Evolutionary conservation across 2,329 filamentous ascomycete genomes (phyloP).

Genomic region (Neonectria sp.): DNA sequence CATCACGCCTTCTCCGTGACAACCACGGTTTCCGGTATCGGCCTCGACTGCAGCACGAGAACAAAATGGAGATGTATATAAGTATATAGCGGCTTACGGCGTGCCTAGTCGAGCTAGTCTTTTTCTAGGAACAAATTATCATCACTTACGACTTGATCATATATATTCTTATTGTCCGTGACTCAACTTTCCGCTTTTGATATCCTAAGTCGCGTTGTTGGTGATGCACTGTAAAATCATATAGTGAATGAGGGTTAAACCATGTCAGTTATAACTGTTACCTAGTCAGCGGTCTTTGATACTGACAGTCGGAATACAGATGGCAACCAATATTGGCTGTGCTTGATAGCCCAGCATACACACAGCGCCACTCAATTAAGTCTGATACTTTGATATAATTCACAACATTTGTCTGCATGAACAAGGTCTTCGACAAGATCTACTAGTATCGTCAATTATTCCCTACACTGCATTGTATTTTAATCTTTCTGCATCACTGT

Average conservation of each 20-base stretch:
- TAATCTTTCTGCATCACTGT: too few species aligned
- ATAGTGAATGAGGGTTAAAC: not conserved
- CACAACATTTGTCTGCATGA: too few species aligned
- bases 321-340: too few species aligned
- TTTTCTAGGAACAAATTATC: not conserved
- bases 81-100: not conserved
- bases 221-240: not conserved
- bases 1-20: too few species aligned
- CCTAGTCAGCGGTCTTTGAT: too few species aligned
- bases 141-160: not conserved
- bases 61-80: not conserved
- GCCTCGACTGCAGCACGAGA: not conserved
- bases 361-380: not conserved
- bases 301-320: too few species aligned
- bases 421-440: too few species aligned
- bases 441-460: too few species aligned
- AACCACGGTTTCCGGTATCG: not conserved
- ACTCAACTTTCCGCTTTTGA: not conserved
- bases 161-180: not conserved
- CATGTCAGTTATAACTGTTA: too few species aligned
- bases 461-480: too few species aligned
- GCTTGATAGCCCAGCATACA: too few species aligned
- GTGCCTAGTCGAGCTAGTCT: not conserved
- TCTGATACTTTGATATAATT: too few species aligned
- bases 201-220: not conserved